These are phyloP conservation scores for Rhynchosporium agropyri DNA, from an alignment of 2,329 filamentous ascomycete genomes.

Conservation along the genomic window DNA sequence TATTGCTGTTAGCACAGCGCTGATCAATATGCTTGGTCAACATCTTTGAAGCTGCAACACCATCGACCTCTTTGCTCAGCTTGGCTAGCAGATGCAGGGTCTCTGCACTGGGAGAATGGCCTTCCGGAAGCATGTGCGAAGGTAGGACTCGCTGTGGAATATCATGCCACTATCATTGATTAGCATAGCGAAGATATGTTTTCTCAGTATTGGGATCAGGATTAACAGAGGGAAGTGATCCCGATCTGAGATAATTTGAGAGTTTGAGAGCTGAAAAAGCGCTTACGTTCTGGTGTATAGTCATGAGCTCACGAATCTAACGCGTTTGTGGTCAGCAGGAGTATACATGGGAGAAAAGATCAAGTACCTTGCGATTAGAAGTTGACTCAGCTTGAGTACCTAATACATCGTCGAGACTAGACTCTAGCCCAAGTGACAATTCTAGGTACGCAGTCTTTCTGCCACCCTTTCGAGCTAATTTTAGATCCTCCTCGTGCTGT, in stretches of 20 bases:
- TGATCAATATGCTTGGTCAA: conserved; percentile 16
- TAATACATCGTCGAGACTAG: too few relatives aligned
- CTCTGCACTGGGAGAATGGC: conserved; percentile 23
- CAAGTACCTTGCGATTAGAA: conserved; percentile 10
- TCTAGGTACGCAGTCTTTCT: conserved; percentile 19
- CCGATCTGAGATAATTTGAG: too few relatives aligned
- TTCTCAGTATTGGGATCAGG: too few relatives aligned
- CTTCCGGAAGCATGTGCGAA: conserved; percentile 22
- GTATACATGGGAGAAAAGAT: neutral
- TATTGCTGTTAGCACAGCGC: neutral
- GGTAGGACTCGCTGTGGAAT: conserved; percentile 23
- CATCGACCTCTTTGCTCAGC: conserved; percentile 23
- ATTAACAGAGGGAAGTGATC: too few relatives aligned
- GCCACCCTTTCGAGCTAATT: neutral
- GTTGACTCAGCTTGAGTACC: conserved; percentile 1
- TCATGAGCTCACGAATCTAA: conserved; percentile 22
- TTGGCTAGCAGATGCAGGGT: conserved; percentile 24
- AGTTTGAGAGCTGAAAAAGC: too few relatives aligned
- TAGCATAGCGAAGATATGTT: too few relatives aligned
- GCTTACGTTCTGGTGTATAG: conserved; percentile 13
- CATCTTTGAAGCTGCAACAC: neutral
- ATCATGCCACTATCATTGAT: conserved; percentile 1
- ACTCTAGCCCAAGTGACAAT: conserved; percentile 12
- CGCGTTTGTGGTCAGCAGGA: neutral
- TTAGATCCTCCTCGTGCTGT: neutral